phyloP scores from a whole-genome alignment of 1,284 basidiomycete species.

The Puccinia hordei region DNA sequence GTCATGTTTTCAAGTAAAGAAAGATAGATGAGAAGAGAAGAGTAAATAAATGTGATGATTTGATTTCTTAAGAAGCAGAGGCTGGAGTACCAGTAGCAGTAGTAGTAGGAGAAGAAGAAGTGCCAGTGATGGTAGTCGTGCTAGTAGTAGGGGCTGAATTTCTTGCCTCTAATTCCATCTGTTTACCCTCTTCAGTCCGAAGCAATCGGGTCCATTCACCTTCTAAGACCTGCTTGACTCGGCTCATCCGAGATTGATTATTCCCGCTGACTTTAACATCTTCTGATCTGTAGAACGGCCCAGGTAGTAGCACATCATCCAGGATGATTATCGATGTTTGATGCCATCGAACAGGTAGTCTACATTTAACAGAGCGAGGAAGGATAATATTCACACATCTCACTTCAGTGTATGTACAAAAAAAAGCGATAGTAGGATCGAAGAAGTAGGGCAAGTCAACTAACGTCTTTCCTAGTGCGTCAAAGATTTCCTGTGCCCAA shows the following conservation, averaged over 20 bases:
- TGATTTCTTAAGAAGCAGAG: slow-evolving; percentile 27
- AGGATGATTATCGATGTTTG: slow-evolving; percentile 50
- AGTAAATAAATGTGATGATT: neutral
- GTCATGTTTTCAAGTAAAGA: neutral
- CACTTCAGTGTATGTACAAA: neutral
- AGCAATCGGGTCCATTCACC: slow-evolving; percentile 43
- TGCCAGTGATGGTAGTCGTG: neutral
- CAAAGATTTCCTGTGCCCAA: slow-evolving; percentile 51
- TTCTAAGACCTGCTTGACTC: slow-evolving; percentile 46
- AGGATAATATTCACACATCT: neutral
- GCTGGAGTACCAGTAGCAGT: neutral
- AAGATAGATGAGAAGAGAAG: no score
- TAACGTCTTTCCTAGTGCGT: slow-evolving; percentile 51
- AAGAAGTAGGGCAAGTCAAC: slow-evolving; percentile 3
- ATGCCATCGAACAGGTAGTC: slow-evolving; percentile 48
- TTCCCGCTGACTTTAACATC: slow-evolving; percentile 23
- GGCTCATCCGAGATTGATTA: slow-evolving; percentile 21
- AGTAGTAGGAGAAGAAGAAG: neutral
- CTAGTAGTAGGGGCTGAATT: neutral
- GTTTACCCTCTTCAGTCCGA: slow-evolving; percentile 31
- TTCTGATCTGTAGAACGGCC: slow-evolving; percentile 43
- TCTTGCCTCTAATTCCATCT: slow-evolving; percentile 44
- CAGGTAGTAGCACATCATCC: slow-evolving; percentile 48
- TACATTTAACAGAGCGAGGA: neutral
- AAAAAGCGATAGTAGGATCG: neutral